A percentile compares a stretch with the other conserved stretches of the same genome.
These are phyloP conservation scores for Nephelium lappaceum DNA, from an alignment of 345 rosid genomes.

Conservation along the genomic window DNA sequence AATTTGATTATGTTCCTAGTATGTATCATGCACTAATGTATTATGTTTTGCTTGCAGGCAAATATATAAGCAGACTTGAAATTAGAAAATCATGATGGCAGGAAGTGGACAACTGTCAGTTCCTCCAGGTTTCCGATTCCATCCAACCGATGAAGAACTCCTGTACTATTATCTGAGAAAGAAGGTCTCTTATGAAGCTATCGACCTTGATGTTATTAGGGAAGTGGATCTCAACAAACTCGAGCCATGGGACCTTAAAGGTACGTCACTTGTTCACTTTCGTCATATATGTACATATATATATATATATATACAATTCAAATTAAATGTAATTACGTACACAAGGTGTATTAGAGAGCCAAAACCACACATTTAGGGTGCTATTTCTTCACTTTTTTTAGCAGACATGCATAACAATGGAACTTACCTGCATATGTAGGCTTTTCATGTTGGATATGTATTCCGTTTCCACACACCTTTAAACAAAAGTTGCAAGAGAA, in stretches of 20 bases:
- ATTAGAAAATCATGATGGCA: conserved; percentile 43
- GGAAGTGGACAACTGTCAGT: conserved; percentile 78
- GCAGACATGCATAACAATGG: neutral
- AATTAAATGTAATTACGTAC: neutral
- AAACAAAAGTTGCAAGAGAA: neutral
- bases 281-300: neutral
- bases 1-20: neutral
- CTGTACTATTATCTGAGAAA: conserved; percentile 87
- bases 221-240: conserved; percentile 98
- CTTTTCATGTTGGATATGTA: neutral
- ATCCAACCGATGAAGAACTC: conserved; percentile 98
- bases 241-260: conserved; percentile 99
- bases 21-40: neutral
- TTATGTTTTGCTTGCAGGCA: conserved; percentile 7
- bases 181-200: conserved; percentile 94
- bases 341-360: neutral
- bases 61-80: neutral
- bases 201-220: conserved; percentile 90
- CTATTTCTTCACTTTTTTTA: neutral
- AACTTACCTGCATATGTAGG: neutral
- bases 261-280: conserved; percentile 28
- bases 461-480: neutral
- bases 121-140: conserved; percentile 97
- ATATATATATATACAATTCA: neutral
- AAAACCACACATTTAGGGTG: neutral